Evolutionary conservation across 1,139 yeast genomes (phyloP).

Genomic region (Yamadazyma conglobata): DNA sequence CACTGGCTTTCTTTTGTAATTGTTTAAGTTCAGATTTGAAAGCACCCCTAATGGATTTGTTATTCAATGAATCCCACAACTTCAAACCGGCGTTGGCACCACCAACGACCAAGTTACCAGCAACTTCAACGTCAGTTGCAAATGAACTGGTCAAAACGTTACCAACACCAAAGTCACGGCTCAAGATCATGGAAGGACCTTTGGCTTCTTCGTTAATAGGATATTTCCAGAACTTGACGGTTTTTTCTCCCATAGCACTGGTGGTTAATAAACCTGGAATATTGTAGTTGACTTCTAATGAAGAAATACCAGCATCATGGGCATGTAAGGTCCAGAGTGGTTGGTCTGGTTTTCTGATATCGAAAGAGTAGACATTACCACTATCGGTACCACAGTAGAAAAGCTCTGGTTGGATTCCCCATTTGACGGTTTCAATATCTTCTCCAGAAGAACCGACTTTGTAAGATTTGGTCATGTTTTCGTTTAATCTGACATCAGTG

Average conservation of each 20-base stretch:
- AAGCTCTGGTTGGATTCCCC: slow-evolving; percentile 61
- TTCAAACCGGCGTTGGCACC: slow-evolving; percentile 84
- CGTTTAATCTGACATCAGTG: slow-evolving; percentile 81
- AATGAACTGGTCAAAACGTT: slow-evolving; percentile 81
- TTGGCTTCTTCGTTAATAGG: slow-evolving; percentile 27
- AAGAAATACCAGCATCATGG: slow-evolving; percentile 89
- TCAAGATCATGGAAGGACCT: slow-evolving; percentile 85
- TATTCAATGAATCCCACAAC: slow-evolving; percentile 89
- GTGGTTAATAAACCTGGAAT: slow-evolving; percentile 78
- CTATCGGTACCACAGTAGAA: slow-evolving; percentile 90
- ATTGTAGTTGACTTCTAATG: slow-evolving; percentile 66
- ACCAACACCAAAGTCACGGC: slow-evolving; percentile 93
- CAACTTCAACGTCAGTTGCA: slow-evolving; percentile 84
- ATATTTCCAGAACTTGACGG: slow-evolving; percentile 84
- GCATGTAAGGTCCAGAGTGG: slow-evolving; percentile 97
- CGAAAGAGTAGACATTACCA: slow-evolving; percentile 88
- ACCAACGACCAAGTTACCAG: slow-evolving; percentile 81
- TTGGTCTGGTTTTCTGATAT: slow-evolving; percentile 64
- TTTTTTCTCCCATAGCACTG: slow-evolving; percentile 88
- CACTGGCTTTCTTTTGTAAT: slow-evolving; percentile 55
- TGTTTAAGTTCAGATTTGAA: slow-evolving; percentile 57
- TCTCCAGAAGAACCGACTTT: slow-evolving; percentile 56
- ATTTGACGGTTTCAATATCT: slow-evolving; percentile 79
- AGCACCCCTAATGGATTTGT: slow-evolving; percentile 69
- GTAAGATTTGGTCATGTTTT: slow-evolving; percentile 61